Base-by-base conservation (phyloP, 306 rosid genomes). In the Begonia fuchsioides region DNA sequence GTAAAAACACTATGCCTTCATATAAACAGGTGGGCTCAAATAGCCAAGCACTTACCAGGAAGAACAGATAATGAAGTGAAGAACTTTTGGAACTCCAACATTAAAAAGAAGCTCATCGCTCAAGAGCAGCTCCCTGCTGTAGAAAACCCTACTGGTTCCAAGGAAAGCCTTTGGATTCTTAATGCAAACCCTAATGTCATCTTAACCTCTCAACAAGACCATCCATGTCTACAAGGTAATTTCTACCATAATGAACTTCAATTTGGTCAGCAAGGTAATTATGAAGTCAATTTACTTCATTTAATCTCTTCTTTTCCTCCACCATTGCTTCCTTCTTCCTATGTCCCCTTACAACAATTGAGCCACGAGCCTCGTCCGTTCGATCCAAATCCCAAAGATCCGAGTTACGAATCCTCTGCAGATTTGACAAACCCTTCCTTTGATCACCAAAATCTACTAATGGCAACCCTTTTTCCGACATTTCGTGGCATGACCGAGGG, bases 41-140 rank as follows among this genome's bases (percentile, higher is more conserved):
- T 90, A 52, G 98, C 98, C 3, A 85, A 81, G 75, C 98, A 90
- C 62, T 49, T 90, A 69, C 98, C 59, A 26, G 35, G 35, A 26
- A 26, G 35, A 26, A 26, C 35, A 26, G 35, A 26, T 26, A 26
- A 26, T 26, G 98, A 90, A 56, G 95, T 90, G 71, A 90, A 90
- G 72, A 90, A 90, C 59, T 90, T 90, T 59, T 90, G 98, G 98
- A 90, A 90, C 73, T 90, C 98, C 48, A 85, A 88, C 85, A 79
- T 85, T 47, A 90, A 90, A 72, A 90, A 81, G 87, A 85, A 85
- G 77, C 79, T 90, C 17, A 68, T 75, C 39, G 64, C 86, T 47
- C 84, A 68, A 64, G 92, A 79, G 47, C 52, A 50, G 47, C 43
- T 58, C 51, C 69, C 80, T 56, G 56, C 81, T 59, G 61, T 78